These are phyloP conservation scores for Hypoxylon perforatum DNA, from an alignment of 495 filamentous ascomycete species.

Conservation along the genomic window DNA sequence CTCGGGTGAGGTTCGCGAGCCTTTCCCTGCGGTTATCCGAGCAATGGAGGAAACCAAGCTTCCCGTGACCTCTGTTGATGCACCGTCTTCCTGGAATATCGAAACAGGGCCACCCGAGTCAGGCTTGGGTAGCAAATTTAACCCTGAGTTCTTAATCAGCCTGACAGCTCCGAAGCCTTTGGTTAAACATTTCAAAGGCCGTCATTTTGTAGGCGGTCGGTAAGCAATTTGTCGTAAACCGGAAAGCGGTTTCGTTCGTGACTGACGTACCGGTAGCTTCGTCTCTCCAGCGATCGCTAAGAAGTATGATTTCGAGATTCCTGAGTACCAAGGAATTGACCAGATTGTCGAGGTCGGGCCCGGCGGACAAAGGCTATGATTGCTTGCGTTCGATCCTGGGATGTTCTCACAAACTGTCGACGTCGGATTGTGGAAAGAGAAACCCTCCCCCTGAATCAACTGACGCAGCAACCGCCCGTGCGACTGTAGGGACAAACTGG, in stretches of 20 bases:
- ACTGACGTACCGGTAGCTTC: slow-evolving; percentile 67
- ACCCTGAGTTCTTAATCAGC: slow-evolving; percentile 82
- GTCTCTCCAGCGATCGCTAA: slow-evolving; percentile 79
- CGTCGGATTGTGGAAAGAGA: slow-evolving; percentile 9
- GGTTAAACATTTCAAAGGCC: slow-evolving; percentile 81
- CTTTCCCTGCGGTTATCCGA: slow-evolving; percentile 83
- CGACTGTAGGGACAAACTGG: slow-evolving; percentile 62
- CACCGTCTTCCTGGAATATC: slow-evolving; percentile 93
- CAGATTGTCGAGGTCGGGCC: slow-evolving; percentile 83
- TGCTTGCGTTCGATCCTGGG: slow-evolving; percentile 6
- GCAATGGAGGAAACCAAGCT: slow-evolving; percentile 76
- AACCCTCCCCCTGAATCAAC: slow-evolving; percentile 40
- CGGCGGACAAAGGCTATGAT: slow-evolving; percentile 68
- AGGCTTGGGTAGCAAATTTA: slow-evolving; percentile 82
- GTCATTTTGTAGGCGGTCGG: slow-evolving; percentile 90
- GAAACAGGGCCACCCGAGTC: slow-evolving; percentile 81
- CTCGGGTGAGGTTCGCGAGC: slow-evolving; percentile 88
- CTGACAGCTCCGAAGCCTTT: slow-evolving; percentile 96
- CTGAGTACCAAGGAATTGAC: slow-evolving; percentile 86
- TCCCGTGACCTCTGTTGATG: slow-evolving; percentile 89
- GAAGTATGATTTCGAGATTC: slow-evolving; percentile 88
- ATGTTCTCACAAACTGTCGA: slow-evolving; percentile 8
- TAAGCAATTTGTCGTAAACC: slow-evolving; percentile 46
- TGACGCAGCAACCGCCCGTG: slow-evolving; percentile 57
- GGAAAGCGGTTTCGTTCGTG: background rate